Conservation (phyloP, 2,329 filamentous ascomycete genomes). For the Akanthomyces uredinophilus region DNA sequence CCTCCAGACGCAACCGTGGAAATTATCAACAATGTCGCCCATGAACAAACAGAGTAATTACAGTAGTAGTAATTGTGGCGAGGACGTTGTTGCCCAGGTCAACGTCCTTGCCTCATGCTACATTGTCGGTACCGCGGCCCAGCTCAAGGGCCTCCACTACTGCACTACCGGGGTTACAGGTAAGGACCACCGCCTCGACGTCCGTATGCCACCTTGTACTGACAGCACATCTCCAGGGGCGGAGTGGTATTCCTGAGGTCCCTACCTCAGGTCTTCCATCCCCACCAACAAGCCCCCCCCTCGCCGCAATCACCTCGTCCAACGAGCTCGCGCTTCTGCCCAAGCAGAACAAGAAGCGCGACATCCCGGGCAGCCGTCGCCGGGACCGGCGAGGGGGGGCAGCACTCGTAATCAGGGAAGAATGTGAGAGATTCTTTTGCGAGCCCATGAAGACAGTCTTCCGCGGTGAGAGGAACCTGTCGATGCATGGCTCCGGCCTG, state of each 20-base stretch:
- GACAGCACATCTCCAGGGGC: slow-evolving; percentile 50
- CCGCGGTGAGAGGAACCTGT: slow-evolving; percentile 86
- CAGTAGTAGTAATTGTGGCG: slow-evolving; percentile 74
- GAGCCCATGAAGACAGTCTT: slow-evolving; percentile 91
- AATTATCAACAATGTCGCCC: slow-evolving; percentile 49
- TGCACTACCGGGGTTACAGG: slow-evolving; percentile 86
- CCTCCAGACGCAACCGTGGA: slow-evolving; percentile 15
- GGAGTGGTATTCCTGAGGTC: slow-evolving; percentile 95
- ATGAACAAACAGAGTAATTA: slow-evolving; percentile 66
- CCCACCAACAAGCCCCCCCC: slow-evolving; percentile 83
- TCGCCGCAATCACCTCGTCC: slow-evolving; percentile 65
- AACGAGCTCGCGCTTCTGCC: slow-evolving; percentile 62
- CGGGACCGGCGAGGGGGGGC: slow-evolving; percentile 74
- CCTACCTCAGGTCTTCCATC: slow-evolving; percentile 77
- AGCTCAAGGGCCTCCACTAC: slow-evolving; percentile 84
- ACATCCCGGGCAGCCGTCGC: slow-evolving; percentile 35
- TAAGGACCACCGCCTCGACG: slow-evolving; percentile 34
- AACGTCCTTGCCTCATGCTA: slow-evolving; percentile 91
- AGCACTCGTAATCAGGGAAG: slow-evolving; percentile 93
- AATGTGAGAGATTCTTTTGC: slow-evolving; percentile 99
- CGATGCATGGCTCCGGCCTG: slow-evolving; percentile 75
- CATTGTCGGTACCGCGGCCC: slow-evolving; percentile 67
- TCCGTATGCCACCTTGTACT: neutral
- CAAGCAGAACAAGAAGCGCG: slow-evolving; percentile 43
- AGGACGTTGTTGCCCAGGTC: slow-evolving; percentile 57